Conservation (phyloP, 495 filamentous ascomycete genomes). For the Penicillium desertorum region DNA sequence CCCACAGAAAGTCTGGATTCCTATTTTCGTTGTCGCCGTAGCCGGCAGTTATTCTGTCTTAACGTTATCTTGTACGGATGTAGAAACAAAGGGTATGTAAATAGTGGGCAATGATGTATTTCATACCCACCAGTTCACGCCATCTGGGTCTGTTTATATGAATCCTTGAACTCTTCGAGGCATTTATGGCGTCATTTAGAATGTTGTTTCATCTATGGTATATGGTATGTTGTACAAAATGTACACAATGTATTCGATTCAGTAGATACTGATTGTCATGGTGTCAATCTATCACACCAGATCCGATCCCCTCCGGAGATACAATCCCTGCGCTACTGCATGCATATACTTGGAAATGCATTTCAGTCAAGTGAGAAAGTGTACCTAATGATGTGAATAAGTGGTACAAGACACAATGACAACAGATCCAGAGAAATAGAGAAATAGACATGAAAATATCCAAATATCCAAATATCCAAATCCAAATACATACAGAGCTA, state of each 20-base stretch:
- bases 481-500: background rate
- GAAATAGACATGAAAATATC: background rate
- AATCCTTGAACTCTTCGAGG: conserved; percentile 2
- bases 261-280: background rate
- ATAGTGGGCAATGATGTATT: conserved; percentile 1
- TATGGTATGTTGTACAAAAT: background rate
- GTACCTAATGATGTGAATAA: background rate
- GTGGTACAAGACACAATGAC: background rate
- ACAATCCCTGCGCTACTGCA: conserved; percentile 17
- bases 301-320: conserved; percentile 25
- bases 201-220: background rate
- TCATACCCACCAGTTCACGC: conserved; percentile 2
- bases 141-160: conserved; percentile 4
- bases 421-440: background rate
- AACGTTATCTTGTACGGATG: background rate
- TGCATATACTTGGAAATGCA: conserved; percentile 17
- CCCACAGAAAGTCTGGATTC: background rate
- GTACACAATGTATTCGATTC: background rate
- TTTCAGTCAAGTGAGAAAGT: conserved; percentile 2
- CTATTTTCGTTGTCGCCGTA: conserved; percentile 3
- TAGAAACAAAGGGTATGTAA: background rate
- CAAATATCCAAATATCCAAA: too few relatives aligned
- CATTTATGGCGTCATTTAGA: conserved; percentile 11
- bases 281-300: conserved; percentile 11
- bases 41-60: conserved; percentile 3